Conservation (phyloP, 805 yeast species). For the Wickerhamiella qilinensis region DNA sequence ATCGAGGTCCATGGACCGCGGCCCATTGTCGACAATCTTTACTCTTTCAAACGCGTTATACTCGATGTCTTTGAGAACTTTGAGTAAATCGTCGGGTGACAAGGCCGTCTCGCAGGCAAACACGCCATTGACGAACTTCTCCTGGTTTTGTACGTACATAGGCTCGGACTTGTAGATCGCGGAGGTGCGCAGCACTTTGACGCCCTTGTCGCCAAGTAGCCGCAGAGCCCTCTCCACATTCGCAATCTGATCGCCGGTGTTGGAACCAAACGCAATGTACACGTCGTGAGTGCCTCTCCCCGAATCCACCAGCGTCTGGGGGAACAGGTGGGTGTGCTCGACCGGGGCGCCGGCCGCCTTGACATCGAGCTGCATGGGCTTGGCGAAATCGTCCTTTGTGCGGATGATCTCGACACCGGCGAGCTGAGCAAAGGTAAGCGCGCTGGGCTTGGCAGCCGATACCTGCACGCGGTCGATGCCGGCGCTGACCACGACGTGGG, state of each 20-base stretch:
- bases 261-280: slow-evolving; percentile 80
- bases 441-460: slow-evolving; percentile 71
- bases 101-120: slow-evolving; percentile 45
- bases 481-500: slow-evolving; percentile 35
- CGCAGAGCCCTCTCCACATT: slow-evolving; percentile 45
- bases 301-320: slow-evolving; percentile 9
- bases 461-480: slow-evolving; percentile 33
- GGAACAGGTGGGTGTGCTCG: slow-evolving; percentile 14
- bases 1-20: slow-evolving; percentile 81
- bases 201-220: slow-evolving; percentile 27
- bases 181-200: slow-evolving; percentile 46
- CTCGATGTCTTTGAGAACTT: slow-evolving; percentile 57
- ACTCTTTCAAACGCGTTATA: slow-evolving; percentile 52
- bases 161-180: slow-evolving; percentile 80
- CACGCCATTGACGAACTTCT: slow-evolving; percentile 73
- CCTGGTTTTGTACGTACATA: slow-evolving; percentile 75
- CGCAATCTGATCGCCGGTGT: slow-evolving; percentile 51
- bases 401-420: slow-evolving; percentile 73
- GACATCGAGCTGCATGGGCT: slow-evolving; percentile 1
- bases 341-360: too few species aligned
- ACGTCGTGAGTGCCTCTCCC: slow-evolving; percentile 30
- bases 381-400: slow-evolving; percentile 26
- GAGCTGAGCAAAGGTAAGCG: slow-evolving; percentile 70
- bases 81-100: slow-evolving; percentile 48
- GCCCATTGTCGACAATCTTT: slow-evolving; percentile 77